Evolutionary conservation across 345 rosid species (phyloP).

Genomic region (Euclidium syriacum): DNA sequence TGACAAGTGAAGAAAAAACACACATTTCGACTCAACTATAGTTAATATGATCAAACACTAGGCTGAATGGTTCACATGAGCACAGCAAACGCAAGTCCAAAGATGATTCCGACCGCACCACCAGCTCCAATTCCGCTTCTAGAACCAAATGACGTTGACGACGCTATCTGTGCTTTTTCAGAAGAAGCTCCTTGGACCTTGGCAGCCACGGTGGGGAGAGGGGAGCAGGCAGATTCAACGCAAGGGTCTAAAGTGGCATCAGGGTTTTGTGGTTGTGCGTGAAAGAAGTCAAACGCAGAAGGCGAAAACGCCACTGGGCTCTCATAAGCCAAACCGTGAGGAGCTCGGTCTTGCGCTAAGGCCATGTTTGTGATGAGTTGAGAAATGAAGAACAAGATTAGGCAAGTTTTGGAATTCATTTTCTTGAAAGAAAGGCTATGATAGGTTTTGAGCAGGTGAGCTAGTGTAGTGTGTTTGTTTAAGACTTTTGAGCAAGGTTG

Average conservation of each 20-base stretch:
- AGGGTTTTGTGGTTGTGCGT: constrained; percentile 45
- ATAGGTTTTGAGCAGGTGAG: constrained; percentile 8
- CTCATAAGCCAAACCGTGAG: constrained; percentile 73
- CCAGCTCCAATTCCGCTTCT: constrained; percentile 32
- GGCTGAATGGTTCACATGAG: constrained; percentile 27
- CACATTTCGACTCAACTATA: constrained; percentile 14
- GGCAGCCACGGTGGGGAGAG: constrained; percentile 70
- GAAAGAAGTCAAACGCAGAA: constrained; percentile 77
- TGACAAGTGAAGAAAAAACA: constrained; percentile 4
- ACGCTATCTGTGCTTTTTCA: constrained; percentile 17
- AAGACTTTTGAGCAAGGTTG: constrained; percentile 22
- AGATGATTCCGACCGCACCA: constrained; percentile 38
- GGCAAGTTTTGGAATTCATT: constrained; percentile 37
- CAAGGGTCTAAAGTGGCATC: constrained; percentile 27
- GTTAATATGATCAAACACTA: constrained; percentile 11
- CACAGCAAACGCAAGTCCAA: constrained; percentile 42
- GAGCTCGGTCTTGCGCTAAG: constrained; percentile 70
- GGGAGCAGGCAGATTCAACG: constrained; percentile 41
- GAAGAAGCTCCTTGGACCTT: constrained; percentile 34
- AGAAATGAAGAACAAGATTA: constrained; percentile 37
- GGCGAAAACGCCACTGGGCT: constrained; percentile 74
- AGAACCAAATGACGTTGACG: constrained; percentile 25
- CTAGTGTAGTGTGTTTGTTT: constrained; percentile 21
- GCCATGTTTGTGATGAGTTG: constrained; percentile 33
- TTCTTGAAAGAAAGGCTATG: constrained; percentile 4